Conservation (phyloP, 495 filamentous ascomycete species). For the Amniculicola lignicola region DNA sequence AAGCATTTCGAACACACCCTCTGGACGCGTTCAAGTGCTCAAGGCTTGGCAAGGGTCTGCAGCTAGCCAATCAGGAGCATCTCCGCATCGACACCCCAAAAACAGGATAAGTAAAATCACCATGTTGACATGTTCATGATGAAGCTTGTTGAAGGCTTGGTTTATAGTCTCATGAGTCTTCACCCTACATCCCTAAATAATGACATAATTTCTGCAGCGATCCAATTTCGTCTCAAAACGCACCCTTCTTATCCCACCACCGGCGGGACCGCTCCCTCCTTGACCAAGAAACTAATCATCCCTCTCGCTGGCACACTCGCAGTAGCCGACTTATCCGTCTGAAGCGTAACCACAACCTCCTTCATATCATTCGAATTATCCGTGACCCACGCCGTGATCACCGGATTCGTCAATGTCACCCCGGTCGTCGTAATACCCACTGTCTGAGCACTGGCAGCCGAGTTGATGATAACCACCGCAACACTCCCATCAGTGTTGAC, state of each 20-base stretch:
- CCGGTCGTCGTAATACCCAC: slow-evolving; percentile 13
- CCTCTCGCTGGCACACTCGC: slow-evolving; percentile 28
- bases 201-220: no score
- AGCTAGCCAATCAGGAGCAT: no score
- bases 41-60: no score
- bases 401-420: not conserved
- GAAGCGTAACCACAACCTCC: slow-evolving; percentile 11
- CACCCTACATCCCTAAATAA: no score
- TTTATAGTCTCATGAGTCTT: no score
- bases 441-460: slow-evolving; percentile 18
- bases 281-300: slow-evolving; percentile 31
- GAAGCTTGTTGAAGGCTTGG: no score
- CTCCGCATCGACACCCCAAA: no score
- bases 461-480: slow-evolving; percentile 30
- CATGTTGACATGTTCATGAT: no score
- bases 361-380: slow-evolving; percentile 26
- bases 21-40: no score
- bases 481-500: slow-evolving; percentile 29
- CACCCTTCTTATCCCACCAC: not conserved
- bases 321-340: slow-evolving; percentile 18
- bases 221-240: not conserved
- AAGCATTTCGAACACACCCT: no score
- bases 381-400: slow-evolving; percentile 21
- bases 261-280: slow-evolving; percentile 4
- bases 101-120: no score